These are phyloP conservation scores for Suhomyces yuchorum DNA, from an alignment of 1,139 yeast species.

Conservation along the genomic window DNA sequence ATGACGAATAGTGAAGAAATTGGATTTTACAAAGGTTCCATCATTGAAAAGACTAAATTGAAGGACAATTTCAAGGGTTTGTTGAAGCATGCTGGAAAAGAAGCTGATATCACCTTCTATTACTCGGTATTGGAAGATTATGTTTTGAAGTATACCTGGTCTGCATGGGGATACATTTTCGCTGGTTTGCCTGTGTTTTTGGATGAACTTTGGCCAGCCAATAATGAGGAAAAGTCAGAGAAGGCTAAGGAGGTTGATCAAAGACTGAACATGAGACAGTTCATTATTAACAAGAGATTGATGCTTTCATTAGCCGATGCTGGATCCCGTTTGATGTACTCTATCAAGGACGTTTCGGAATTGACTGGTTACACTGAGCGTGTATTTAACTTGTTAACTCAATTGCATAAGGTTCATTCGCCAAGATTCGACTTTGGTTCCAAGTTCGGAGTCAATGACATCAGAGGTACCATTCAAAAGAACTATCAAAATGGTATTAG, in stretches of 20 bases:
- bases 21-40: constrained; percentile 89
- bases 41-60: constrained; percentile 74
- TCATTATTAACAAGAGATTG: constrained; percentile 85
- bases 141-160: constrained; percentile 89
- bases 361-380: constrained; percentile 90
- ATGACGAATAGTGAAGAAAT: constrained; percentile 92
- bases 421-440: constrained; percentile 65
- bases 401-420: constrained; percentile 82
- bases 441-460: constrained; percentile 52
- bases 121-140: constrained; percentile 85
- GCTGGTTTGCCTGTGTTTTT: constrained; percentile 81
- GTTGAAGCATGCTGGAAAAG: constrained; percentile 45
- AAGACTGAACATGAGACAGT: constrained; percentile 75
- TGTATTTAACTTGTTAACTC: constrained; percentile 72
- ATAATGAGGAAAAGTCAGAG: constrained; percentile 13
- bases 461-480: constrained; percentile 79
- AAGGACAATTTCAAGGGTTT: constrained; percentile 59
- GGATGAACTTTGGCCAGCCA: constrained; percentile 45
- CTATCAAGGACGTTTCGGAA: constrained; percentile 89
- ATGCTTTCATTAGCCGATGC: constrained; percentile 94
- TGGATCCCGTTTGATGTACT: constrained; percentile 94
- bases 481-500: constrained; percentile 74
- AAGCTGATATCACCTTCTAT: constrained; percentile 52
- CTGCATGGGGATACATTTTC: constrained; percentile 88
- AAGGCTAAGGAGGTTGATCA: constrained; percentile 30